A percentile compares a stretch with the other conserved stretches of the same genome.
These are phyloP conservation scores for Bromus sterilis DNA, from an alignment of 176 grass and related monocot species.

Conservation along the genomic window DNA sequence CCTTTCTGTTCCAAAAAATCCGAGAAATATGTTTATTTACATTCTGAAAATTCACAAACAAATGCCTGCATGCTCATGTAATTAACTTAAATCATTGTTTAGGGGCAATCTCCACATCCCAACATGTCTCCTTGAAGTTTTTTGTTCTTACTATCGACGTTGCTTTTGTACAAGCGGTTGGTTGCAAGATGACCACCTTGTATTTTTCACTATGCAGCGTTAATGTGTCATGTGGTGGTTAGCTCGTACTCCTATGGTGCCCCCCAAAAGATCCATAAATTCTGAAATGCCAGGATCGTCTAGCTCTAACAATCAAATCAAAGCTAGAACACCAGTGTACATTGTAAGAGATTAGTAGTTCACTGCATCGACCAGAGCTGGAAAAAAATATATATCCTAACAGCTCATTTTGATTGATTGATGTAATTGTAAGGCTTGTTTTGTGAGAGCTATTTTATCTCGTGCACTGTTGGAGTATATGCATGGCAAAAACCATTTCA, in stretches of 20 bases:
- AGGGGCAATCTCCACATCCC: neutral
- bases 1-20: neutral
- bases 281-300: neutral
- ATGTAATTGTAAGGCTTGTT: neutral
- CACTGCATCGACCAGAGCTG: neutral
- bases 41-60: neutral
- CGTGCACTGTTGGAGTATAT: no score
- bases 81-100: neutral
- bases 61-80: neutral
- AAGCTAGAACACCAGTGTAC: neutral
- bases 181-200: neutral
- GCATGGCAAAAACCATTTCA: no score
- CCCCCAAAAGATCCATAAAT: neutral
- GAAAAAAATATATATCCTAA: neutral
- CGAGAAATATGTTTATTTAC: neutral
- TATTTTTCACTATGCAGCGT: neutral
- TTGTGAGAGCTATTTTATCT: no score
- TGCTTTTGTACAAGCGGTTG: neutral
- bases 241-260: neutral
- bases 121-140: neutral
- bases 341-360: neutral
- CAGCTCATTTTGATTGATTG: neutral
- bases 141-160: neutral
- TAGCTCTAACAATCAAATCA: neutral
- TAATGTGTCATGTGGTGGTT: slow-evolving; percentile 27